A percentile compares a stretch with the other conserved stretches of the same genome.
Evolutionary conservation across 495 filamentous ascomycete genomes (phyloP).

Genomic region (Penicillium parvum): DNA sequence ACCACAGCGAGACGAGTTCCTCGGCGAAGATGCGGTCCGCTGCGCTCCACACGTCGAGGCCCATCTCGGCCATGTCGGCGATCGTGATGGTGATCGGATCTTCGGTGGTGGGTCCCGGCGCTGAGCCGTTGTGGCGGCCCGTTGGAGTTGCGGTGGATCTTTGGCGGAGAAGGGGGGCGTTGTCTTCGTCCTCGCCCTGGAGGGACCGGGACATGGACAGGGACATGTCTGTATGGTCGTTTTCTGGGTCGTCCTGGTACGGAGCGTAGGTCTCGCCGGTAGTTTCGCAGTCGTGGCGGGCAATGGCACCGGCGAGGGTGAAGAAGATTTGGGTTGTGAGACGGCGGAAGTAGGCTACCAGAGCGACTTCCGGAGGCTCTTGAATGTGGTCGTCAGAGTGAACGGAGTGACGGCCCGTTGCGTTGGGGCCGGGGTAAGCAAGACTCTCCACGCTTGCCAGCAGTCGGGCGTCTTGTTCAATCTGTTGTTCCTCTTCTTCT

Average conservation of each 20-base stretch:
- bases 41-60: conserved; percentile 82
- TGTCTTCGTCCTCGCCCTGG: conserved; percentile 23
- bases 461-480: conserved; percentile 41
- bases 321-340: conserved; percentile 68
- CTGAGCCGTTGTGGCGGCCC: conserved; percentile 1
- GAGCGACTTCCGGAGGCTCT: conserved; percentile 59
- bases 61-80: conserved; percentile 74
- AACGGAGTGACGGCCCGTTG: conserved; percentile 41
- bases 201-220: conserved; percentile 29
- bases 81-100: conserved; percentile 54
- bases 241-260: conserved; percentile 13
- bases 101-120: not conserved
- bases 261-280: conserved; percentile 15
- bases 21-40: conserved; percentile 68
- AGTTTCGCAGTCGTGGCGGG: conserved; percentile 52
- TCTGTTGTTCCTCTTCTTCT: conserved; percentile 41
- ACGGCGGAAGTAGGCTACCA: conserved; percentile 90
- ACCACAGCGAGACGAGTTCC: conserved; percentile 65
- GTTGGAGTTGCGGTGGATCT: conserved; percentile 9
- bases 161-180: conserved; percentile 25
- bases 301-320: conserved; percentile 54
- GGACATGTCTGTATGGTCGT: conserved; percentile 19
- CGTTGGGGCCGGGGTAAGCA: conserved; percentile 25
- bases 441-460: conserved; percentile 39
- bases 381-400: conserved; percentile 32